Conservation (phyloP, 2,329 filamentous ascomycete species). For the Venturia pyrina region DNA sequence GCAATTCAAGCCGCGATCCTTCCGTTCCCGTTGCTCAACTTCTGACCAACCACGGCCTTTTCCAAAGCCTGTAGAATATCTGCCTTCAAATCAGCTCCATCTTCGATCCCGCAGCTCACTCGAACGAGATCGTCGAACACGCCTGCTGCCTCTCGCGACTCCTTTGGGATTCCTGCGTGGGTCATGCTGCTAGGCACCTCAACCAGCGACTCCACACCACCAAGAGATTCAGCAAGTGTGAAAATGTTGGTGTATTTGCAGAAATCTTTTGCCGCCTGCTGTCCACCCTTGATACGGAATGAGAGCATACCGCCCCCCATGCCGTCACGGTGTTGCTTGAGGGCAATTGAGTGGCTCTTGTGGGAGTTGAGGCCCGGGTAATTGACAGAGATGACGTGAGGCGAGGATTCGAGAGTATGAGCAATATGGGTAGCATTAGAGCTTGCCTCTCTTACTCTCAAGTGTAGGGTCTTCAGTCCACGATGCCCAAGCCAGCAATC, state of each 20-base stretch:
- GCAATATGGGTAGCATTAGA: slow-evolving; percentile 74
- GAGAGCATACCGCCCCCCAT: slow-evolving; percentile 97
- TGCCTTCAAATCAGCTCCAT: slow-evolving; percentile 68
- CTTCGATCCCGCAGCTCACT: slow-evolving; percentile 90
- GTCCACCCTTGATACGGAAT: slow-evolving; percentile 84
- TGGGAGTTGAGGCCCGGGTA: slow-evolving; percentile 88
- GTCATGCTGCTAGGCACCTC: slow-evolving; percentile 96
- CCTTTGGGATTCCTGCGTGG: slow-evolving; percentile 85
- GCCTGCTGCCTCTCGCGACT: slow-evolving; percentile 82
- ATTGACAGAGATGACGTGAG: slow-evolving; percentile 81
- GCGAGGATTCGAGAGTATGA: slow-evolving; percentile 63
- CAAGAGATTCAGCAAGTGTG: slow-evolving; percentile 84
- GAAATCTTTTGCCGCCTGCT: slow-evolving; percentile 79
- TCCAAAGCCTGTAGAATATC: slow-evolving; percentile 80
- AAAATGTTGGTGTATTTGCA: slow-evolving; percentile 85
- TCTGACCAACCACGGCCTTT: slow-evolving; percentile 46
- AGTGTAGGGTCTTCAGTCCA: slow-evolving; percentile 90
- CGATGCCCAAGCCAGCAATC: slow-evolving; percentile 98
- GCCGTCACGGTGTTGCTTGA: slow-evolving; percentile 85
- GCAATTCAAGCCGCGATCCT: neutral
- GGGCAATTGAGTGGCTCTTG: slow-evolving; percentile 72
- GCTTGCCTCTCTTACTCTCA: slow-evolving; percentile 77
- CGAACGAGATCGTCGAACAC: slow-evolving; percentile 92
- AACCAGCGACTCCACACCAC: slow-evolving; percentile 83
- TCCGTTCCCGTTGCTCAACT: slow-evolving; percentile 8